Percentiles rank a stretch among this genome's conserved stretches.
Evolutionary conservation across 2,329 filamentous ascomycete species (phyloP).

Genomic region (Colletotrichum sansevieriae): DNA sequence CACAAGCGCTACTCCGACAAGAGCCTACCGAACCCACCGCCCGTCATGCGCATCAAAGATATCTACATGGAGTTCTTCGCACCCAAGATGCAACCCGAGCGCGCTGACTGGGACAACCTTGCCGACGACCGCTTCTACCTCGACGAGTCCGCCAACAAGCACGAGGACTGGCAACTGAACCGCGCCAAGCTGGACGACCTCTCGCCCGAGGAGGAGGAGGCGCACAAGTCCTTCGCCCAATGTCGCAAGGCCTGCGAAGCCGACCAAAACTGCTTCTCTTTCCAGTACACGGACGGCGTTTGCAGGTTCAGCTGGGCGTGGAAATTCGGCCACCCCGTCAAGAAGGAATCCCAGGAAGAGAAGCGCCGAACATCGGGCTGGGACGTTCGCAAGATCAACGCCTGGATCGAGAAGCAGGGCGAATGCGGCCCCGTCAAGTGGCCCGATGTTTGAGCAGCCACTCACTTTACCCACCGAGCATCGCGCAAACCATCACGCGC

Average conservation of each 20-base stretch:
- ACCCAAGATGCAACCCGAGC: conserved; percentile 52
- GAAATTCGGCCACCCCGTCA: conserved; percentile 55
- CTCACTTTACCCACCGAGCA: background rate
- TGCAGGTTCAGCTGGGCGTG: conserved; percentile 54
- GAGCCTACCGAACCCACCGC: conserved; percentile 39
- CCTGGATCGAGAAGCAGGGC: conserved; percentile 55
- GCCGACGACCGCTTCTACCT: conserved; percentile 60
- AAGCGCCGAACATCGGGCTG: conserved; percentile 56
- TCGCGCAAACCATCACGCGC: background rate
- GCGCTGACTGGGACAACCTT: conserved; percentile 67
- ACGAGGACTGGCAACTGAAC: conserved; percentile 49
- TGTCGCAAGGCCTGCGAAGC: conserved; percentile 61
- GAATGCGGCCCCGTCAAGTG: conserved; percentile 52
- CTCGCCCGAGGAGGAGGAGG: conserved; percentile 54
- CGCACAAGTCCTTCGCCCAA: conserved; percentile 56
- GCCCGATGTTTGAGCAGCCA: conserved; percentile 45
- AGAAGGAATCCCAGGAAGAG: conserved; percentile 47
- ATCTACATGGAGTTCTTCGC: conserved; percentile 62
- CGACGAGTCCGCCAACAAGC: conserved; percentile 47
- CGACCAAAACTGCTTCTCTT: conserved; percentile 56
- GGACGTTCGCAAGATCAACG: conserved; percentile 55
- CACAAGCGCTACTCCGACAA: conserved; percentile 50
- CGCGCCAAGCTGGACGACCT: conserved; percentile 52
- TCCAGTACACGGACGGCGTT: conserved; percentile 53
- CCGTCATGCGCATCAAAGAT: conserved; percentile 60